Evolutionary conservation across 169 alveolate genomes (phyloP).

Genomic region (Plasmodium fragile): DNA sequence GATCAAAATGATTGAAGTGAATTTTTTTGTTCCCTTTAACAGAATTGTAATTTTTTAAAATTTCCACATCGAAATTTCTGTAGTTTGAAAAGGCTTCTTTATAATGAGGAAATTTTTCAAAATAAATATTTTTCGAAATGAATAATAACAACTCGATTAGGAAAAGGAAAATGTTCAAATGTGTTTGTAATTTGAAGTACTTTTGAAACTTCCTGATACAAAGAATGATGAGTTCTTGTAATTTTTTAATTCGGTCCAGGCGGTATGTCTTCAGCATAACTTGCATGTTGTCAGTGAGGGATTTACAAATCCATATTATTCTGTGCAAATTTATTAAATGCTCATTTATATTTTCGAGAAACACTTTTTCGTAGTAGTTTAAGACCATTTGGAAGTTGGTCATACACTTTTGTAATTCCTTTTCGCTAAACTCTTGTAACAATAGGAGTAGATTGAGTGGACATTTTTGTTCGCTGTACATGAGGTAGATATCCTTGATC

Average conservation of each 20-base stretch:
- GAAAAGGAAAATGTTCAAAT: constrained; percentile 27
- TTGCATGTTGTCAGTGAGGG: background rate
- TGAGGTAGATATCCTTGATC: constrained; percentile 34
- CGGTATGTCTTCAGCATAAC: constrained; percentile 1
- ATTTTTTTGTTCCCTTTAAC: constrained; percentile 5
- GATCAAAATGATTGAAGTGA: constrained; percentile 23
- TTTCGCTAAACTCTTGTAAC: constrained; percentile 52
- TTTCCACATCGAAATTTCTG: constrained; percentile 19
- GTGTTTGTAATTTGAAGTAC: constrained; percentile 27
- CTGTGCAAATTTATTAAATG: constrained; percentile 37
- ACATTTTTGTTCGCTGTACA: constrained; percentile 58
- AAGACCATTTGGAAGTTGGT: constrained; percentile 14
- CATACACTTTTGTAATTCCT: constrained; percentile 30
- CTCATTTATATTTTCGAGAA: constrained; percentile 44
- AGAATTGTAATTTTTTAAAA: constrained; percentile 33
- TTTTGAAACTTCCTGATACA: constrained; percentile 18
- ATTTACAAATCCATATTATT: constrained; percentile 33
- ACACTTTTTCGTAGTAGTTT: constrained; percentile 23
- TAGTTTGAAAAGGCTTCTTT: constrained; percentile 56
- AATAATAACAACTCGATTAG: constrained; percentile 42
- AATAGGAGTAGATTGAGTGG: constrained; percentile 46
- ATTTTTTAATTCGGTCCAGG: background rate
- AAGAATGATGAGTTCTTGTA: background rate
- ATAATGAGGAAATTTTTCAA: constrained; percentile 67
- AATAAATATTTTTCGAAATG: constrained; percentile 66